Conservation (phyloP, 225 moss, liverwort and hornwort genomes). For the Climacium dendroides region DNA sequence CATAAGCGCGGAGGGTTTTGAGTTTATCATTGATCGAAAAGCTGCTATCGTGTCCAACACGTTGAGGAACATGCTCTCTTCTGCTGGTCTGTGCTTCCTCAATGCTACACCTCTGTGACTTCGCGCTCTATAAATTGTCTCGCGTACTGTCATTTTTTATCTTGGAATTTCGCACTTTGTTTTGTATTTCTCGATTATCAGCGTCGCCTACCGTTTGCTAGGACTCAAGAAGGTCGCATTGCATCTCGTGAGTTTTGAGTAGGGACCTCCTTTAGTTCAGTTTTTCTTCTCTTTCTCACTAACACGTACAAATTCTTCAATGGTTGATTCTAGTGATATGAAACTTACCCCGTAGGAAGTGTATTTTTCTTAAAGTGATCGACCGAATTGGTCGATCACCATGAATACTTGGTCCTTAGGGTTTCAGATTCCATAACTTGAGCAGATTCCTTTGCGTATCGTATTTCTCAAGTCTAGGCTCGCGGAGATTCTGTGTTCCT, state of each 20-base stretch:
- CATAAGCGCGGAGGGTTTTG: slow-evolving; percentile 82
- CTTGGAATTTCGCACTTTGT: too few relatives aligned
- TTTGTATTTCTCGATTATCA: background rate
- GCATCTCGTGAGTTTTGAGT: background rate
- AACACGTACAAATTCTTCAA: background rate
- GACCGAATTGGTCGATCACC: background rate
- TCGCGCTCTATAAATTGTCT: background rate
- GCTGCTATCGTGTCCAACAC: slow-evolving; percentile 81
- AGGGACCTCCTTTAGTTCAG: background rate
- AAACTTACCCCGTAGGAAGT: background rate
- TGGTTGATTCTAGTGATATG: background rate
- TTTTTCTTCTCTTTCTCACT: background rate
- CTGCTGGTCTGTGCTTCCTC: slow-evolving; percentile 29
- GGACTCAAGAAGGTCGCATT: background rate
- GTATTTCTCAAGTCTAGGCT: background rate
- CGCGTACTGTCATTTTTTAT: background rate
- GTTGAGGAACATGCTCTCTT: slow-evolving; percentile 75
- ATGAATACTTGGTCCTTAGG: background rate
- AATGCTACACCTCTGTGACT: background rate
- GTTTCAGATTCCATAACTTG: background rate
- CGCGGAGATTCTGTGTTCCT: background rate
- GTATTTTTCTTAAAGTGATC: background rate
- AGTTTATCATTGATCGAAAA: slow-evolving; percentile 76
- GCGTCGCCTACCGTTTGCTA: background rate
- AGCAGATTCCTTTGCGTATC: background rate